A percentile compares a stretch with the other conserved stretches of the same genome.
Conservation (phyloP, 1,284 basidiomycete genomes). For the Rhodotorula sp. region DNA sequence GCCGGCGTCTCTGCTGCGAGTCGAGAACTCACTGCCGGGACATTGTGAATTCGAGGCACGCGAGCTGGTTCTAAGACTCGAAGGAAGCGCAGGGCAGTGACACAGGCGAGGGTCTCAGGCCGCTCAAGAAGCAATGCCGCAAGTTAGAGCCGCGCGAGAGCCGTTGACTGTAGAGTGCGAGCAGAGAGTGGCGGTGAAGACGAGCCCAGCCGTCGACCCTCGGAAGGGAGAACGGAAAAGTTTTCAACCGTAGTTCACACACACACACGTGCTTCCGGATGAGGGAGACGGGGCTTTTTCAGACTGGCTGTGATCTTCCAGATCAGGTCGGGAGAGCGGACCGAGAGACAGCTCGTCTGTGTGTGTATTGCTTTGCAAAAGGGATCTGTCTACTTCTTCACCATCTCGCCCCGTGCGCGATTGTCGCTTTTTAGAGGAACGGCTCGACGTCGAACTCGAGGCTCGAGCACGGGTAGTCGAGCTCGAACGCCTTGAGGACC, state of each 20-base stretch:
- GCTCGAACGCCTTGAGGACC: constrained; percentile 88
- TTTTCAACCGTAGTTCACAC: too few relatives aligned
- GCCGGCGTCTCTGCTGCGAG: neutral
- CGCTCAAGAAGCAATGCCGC: too few relatives aligned
- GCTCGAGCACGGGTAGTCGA: constrained; percentile 90
- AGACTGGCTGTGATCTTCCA: too few relatives aligned
- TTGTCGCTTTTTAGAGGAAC: constrained; percentile 64
- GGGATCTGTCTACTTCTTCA: neutral
- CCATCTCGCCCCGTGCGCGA: neutral
- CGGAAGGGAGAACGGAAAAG: too few relatives aligned
- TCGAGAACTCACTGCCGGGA: constrained; percentile 37
- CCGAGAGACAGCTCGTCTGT: neutral
- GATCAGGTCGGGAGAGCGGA: too few relatives aligned
- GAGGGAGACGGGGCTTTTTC: too few relatives aligned
- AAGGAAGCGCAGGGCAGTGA: neutral
- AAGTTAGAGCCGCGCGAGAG: neutral
- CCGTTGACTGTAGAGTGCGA: neutral
- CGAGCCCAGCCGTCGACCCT: neutral
- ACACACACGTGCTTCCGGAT: too few relatives aligned
- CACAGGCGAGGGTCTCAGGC: neutral
- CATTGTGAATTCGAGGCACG: constrained; percentile 12
- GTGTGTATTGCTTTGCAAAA: neutral
- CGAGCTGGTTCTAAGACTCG: neutral
- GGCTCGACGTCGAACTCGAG: constrained; percentile 92
- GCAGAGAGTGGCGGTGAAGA: neutral